Evolutionary conservation across 495 filamentous ascomycete species (phyloP), one percentile per base, ranked within the genome.

Genomic region (Neurospora africana): DNA sequence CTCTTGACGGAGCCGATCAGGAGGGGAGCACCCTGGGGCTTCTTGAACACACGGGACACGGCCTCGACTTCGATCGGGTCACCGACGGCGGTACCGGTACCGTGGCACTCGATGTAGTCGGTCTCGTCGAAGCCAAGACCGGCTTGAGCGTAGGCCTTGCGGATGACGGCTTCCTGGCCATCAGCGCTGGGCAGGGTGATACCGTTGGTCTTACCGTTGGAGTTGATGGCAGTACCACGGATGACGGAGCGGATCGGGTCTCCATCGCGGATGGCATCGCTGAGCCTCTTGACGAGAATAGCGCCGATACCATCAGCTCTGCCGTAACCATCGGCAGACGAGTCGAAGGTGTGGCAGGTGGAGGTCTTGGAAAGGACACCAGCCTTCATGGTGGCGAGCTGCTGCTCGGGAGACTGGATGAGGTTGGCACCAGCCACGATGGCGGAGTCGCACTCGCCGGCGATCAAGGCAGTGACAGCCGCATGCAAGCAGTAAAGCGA

Each of bases 211-310:
- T 83, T 81, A 43, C 87, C 87, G 76, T 89, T 86, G 69, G 85
- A 76, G 73, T 91, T 91, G 36, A 84, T 75, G 0, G 82, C 83
- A 13, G 82, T 83, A 0, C 80, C 82, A 11, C 87, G 83, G 71
- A 93, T 87, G 0, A 92, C 82, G 10, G 82, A 87, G 9, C 89
- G 81, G 40, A 92, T 87, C 9, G 84, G 84, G 71, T 87, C 82
- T 4, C 80, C 79, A 71, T 86, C 83, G 0, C 75, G 58, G 11
- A 87, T 43, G 4, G 86, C 90, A 61, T 87, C 83, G 1, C 69
- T 71, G 2, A 91, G 78, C 7, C 75, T 77, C 76, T 92, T 92
- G 1, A 93, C 67, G 5, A 84, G 79, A 1, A 91, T 40, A 0
- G 81, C 81, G 43, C 80, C 82, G 7, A 89, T 74, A 2, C 82